Conservation (phyloP, 768 basidiomycete species). For the Phaffia australis region DNA sequence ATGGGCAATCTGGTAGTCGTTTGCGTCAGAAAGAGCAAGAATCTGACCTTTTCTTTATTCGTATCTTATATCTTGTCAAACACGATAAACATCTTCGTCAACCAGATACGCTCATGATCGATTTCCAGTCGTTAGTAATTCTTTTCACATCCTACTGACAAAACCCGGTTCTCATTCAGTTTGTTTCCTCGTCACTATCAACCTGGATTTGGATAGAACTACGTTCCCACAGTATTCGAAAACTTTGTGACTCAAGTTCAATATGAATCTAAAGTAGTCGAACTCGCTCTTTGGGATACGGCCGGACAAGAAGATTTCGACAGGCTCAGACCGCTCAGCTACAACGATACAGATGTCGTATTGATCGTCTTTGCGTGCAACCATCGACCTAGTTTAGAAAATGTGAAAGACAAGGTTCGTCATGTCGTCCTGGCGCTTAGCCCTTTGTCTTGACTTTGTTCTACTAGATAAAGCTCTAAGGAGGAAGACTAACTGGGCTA, state of each 20-base stretch:
- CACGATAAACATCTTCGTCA: constrained; percentile 11
- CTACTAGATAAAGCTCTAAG: neutral
- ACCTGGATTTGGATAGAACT: constrained; percentile 48
- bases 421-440: neutral
- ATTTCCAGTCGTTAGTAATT: constrained; percentile 24
- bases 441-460: neutral
- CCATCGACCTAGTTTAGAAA: constrained; percentile 37
- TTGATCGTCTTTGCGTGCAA: constrained; percentile 39
- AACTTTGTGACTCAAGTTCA: constrained; percentile 49
- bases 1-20: neutral
- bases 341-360: constrained; percentile 41
- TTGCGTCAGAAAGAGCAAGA: too few relatives aligned
- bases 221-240: constrained; percentile 43
- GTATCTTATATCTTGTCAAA: neutral
- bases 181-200: neutral
- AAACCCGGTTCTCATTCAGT: neutral
- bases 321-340: constrained; percentile 37
- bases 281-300: constrained; percentile 97
- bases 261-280: constrained; percentile 78
- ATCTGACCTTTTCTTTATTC: neutral
- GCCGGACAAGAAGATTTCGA: constrained; percentile 86
- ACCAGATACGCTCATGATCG: constrained; percentile 24
- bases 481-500: neutral
- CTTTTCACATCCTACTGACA: neutral
- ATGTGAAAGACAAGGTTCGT: constrained; percentile 40